Conservation (phyloP, 2,329 filamentous ascomycete genomes). For the Parastagonospora nodorum region DNA sequence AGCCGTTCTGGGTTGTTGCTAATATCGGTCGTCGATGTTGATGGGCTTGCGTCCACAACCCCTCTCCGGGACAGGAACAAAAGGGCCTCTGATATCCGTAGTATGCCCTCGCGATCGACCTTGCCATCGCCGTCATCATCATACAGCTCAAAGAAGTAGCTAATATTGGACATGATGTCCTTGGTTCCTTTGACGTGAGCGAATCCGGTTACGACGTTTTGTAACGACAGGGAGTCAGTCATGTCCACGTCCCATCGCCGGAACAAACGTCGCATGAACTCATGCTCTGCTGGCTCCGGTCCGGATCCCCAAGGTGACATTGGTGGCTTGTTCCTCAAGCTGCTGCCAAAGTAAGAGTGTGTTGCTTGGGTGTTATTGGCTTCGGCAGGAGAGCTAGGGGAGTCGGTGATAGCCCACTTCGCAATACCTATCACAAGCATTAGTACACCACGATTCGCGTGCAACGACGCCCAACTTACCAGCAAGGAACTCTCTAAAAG, state of each 20-base stretch:
- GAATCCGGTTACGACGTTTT: slow-evolving; percentile 89
- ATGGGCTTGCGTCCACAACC: slow-evolving; percentile 76
- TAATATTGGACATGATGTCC: slow-evolving; percentile 97
- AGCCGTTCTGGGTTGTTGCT: slow-evolving; percentile 45
- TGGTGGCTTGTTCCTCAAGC: slow-evolving; percentile 47
- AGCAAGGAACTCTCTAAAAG: slow-evolving; percentile 91
- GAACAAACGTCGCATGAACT: slow-evolving; percentile 90
- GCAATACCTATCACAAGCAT: slow-evolving; percentile 65
- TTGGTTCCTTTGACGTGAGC: slow-evolving; percentile 89
- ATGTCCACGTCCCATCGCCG: slow-evolving; percentile 83
- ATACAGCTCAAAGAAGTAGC: slow-evolving; percentile 96
- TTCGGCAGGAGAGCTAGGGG: slow-evolving; percentile 67
- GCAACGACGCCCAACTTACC: slow-evolving; percentile 34
- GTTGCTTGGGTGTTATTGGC: slow-evolving; percentile 57
- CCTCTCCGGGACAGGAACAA: slow-evolving; percentile 90
- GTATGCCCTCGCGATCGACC: slow-evolving; percentile 92
- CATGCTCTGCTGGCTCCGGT: slow-evolving; percentile 83
- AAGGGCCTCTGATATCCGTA: slow-evolving; percentile 91
- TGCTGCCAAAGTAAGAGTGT: slow-evolving; percentile 62
- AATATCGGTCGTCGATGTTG: slow-evolving; percentile 62
- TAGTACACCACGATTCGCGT: slow-evolving; percentile 1
- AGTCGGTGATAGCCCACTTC: slow-evolving; percentile 91
- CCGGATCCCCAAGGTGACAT: slow-evolving; percentile 63
- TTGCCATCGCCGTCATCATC: slow-evolving; percentile 90
- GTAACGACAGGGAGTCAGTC: slow-evolving; percentile 77